Evolutionary conservation across 2,329 filamentous ascomycete species (phyloP).

Genomic region (Talaromyces pinophilus): DNA sequence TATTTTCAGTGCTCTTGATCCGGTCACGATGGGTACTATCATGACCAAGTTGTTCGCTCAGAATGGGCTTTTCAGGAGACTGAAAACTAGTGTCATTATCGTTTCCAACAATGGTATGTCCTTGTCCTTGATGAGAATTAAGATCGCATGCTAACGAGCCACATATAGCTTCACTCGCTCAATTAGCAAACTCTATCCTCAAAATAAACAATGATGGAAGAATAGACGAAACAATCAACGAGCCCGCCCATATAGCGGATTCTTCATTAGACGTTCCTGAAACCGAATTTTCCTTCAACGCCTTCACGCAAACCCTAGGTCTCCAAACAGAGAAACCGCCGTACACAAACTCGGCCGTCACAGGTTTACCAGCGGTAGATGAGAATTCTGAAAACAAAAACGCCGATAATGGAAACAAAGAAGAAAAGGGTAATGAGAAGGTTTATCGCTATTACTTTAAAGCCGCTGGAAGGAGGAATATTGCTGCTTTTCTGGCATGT

Average conservation of each 20-base stretch:
- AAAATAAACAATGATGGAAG: neutral
- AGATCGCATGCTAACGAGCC: neutral
- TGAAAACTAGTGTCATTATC: neutral
- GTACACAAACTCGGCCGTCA: neutral
- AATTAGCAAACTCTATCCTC: neutral
- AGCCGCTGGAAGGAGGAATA: neutral
- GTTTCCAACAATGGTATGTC: conserved; percentile 1
- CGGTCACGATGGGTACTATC: conserved; percentile 8
- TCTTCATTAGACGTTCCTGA: neutral
- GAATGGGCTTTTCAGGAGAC: neutral
- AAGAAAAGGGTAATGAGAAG: neutral
- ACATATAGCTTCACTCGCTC: neutral
- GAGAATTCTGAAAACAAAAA: neutral
- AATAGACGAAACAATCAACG: neutral
- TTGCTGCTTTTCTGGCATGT: neutral
- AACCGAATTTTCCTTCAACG: neutral
- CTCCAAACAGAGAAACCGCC: neutral
- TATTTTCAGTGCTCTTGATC: conserved; percentile 20
- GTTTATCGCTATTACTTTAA: neutral
- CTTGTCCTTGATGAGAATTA: neutral
- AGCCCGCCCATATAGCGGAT: neutral
- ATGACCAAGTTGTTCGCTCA: conserved; percentile 7
- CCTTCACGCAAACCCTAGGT: neutral
- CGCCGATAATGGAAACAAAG: neutral
- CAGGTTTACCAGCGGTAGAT: neutral